Base-by-base conservation (phyloP, 2,329 filamentous ascomycete genomes). In the Aurifilum marmelostoma region DNA sequence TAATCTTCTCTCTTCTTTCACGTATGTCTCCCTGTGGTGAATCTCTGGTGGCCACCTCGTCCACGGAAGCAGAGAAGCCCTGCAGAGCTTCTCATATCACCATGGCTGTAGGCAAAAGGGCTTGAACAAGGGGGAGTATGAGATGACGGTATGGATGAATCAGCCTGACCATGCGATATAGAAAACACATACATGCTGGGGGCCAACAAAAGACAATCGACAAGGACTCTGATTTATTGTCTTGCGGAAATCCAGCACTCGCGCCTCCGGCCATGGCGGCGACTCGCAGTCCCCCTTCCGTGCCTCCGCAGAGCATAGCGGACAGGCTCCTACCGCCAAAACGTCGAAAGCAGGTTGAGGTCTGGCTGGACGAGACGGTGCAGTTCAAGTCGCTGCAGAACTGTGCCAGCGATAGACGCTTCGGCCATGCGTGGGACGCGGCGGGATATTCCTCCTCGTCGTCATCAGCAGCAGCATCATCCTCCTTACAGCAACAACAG, bases 351-450 rank as follows among this genome's bases (percentile, higher is more conserved):
- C 69, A 65, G 60, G 59, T 71, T 47, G 69, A 69, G 56, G 47
- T 71, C n/a, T 71, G 69, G 69, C 29, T 67, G 11, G 47, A 61
- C 64, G 69, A 71, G 61, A 37, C 47, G 2, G 34, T 66, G 2
- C 18, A 3, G 29, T 37, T 34, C 18, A 14, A 50, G 47, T 47
- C 43, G 18, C 27, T 41, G 16, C 67, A 71, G 29, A 39, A 16
- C 54, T 71, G 69, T 18, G 37, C 47, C 11, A 59, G 37, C 21
- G 69, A 63, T 18, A 63, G 54, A 24, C 21, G 14, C 18, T 69
- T 29, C 24, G 64, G 67, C 43, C 69, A 71, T 34, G 34, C 21
- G 21, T 52, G 39, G 41, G 68, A 69, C 43, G 16, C 37, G 34
- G 6, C 11, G n/a, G 24, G 21, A 18, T 37, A 37, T 27, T 18